Percentiles rank a stretch among this genome's conserved stretches.
Conservation (phyloP, 192 early-diverging fungal species). For the Coemansia sp. region DNA sequence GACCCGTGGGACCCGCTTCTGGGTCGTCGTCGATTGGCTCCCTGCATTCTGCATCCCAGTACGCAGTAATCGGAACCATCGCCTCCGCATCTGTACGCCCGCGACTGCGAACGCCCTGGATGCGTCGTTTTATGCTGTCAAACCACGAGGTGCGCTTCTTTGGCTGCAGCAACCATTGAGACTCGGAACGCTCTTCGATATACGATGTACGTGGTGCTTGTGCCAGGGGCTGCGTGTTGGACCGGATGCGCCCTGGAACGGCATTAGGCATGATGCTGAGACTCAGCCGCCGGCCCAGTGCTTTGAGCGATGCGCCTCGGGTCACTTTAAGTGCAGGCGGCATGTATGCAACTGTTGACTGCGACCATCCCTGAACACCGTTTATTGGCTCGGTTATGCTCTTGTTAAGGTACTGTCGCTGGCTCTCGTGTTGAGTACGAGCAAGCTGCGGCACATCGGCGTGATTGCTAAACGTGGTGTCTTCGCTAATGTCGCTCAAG, state of each 20-base stretch:
- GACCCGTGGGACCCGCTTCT: constrained; percentile 1
- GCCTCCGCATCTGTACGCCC: constrained; percentile 2
- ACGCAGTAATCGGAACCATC: background rate
- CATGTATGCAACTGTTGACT: background rate
- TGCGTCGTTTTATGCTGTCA: constrained; percentile 22
- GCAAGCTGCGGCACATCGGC: background rate
- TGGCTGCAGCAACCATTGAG: constrained; percentile 5
- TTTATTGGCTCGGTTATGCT: constrained; percentile 12
- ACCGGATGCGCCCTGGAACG: background rate
- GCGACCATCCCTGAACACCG: constrained; percentile 1
- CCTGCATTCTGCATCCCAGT: background rate
- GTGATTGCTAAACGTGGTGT: background rate
- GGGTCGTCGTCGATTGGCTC: background rate
- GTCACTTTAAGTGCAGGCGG: background rate
- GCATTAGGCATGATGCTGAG: constrained; percentile 5
- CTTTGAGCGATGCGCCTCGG: constrained; percentile 21
- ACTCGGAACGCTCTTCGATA: constrained; percentile 6
- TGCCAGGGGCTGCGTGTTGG: background rate
- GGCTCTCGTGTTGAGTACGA: background rate
- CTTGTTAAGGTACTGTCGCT: constrained; percentile 29
- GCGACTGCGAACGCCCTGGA: constrained; percentile 10
- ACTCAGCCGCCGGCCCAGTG: constrained; percentile 33
- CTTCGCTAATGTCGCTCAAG: constrained; percentile 41
- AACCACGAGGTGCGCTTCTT: constrained; percentile 29
- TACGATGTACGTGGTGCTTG: background rate